Percentiles rank a stretch among this genome's conserved stretches.
Conservation (phyloP, 148 eudicot species). For the Chenopodium berlandieri region DNA sequence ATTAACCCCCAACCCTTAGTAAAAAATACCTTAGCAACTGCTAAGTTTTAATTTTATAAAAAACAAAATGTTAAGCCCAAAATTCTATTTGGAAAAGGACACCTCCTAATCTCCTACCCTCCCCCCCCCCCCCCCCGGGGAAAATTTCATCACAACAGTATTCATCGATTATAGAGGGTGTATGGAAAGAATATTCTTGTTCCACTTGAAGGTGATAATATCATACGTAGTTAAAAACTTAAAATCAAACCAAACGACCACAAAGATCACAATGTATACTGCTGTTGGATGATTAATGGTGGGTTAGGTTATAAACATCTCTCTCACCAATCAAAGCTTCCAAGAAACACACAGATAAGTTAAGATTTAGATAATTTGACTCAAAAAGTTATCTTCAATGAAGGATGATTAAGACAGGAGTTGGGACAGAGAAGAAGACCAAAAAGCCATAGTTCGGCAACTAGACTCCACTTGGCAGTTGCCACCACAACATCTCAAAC, state of each 20-base stretch:
- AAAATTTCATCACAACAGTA: background rate
- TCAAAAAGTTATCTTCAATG: background rate
- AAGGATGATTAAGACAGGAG: background rate
- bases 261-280: background rate
- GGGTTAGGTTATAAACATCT: background rate
- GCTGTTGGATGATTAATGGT: background rate
- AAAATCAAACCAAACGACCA: background rate
- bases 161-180: background rate
- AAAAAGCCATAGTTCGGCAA: background rate
- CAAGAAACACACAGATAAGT: background rate
- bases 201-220: background rate
- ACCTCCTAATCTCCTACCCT: background rate
- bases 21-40: background rate
- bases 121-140: background rate
- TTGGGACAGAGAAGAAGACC: background rate
- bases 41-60: background rate
- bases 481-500: background rate
- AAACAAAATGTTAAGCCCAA: background rate
- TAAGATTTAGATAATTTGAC: background rate
- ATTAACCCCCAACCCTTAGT: background rate
- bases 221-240: background rate
- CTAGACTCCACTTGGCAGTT: background rate
- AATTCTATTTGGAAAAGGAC: background rate
- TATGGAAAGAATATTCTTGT: background rate
- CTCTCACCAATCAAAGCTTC: background rate